phyloP scores from a whole-genome alignment of 345 rosid species.

The Schrenkiella parvula region DNA sequence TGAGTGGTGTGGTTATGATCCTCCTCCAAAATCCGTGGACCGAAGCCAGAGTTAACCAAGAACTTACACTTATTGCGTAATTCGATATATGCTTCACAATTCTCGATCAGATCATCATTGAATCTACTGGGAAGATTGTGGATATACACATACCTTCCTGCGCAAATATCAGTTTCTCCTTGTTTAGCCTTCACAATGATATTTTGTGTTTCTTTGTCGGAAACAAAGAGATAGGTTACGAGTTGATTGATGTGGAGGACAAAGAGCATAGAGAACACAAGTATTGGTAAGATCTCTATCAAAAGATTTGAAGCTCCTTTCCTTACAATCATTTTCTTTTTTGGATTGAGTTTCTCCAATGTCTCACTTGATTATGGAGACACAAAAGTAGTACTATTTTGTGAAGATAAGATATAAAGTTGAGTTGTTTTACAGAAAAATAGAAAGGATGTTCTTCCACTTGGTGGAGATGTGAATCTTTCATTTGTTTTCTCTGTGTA shows the following conservation, averaged over 20 bases:
- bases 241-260: neutral
- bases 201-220: neutral
- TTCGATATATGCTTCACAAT: constrained; percentile 23
- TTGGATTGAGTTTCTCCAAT: constrained; percentile 1
- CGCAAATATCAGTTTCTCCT: constrained; percentile 23
- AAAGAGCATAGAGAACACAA: neutral
- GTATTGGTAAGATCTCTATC: neutral
- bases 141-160: constrained; percentile 37
- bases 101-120: constrained; percentile 34
- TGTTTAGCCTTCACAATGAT: neutral
- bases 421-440: neutral
- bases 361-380: neutral
- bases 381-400: neutral
- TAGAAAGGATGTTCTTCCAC: neutral
- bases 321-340: neutral
- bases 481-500: neutral
- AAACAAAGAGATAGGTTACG: neutral
- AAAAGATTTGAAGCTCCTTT: constrained; percentile 2
- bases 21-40: constrained; percentile 24
- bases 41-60: constrained; percentile 37
- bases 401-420: constrained; percentile 4
- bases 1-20: neutral
- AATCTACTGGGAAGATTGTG: constrained; percentile 39
- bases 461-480: neutral
- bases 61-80: constrained; percentile 28